Base-by-base conservation (phyloP, 352 stramenopile species). In the Pythium plurisporium region DNA sequence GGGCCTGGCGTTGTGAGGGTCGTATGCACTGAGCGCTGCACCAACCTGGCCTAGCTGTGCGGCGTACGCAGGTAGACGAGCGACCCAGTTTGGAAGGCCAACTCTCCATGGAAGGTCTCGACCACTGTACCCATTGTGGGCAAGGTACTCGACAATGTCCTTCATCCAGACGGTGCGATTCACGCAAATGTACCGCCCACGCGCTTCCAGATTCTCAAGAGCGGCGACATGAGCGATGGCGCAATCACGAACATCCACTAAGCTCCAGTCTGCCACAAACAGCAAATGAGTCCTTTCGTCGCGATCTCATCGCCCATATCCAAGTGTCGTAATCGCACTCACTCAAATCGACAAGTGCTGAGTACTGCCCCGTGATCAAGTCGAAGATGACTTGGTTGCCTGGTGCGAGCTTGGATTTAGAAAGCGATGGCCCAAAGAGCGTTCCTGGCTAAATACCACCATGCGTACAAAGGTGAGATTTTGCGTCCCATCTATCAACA, bases 351-450 rank as follows among this genome's bases (percentile, higher is more conserved):
- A 95, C 82, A 30, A 95, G 60, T 17, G 86, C 86, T 23, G 86
- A 93, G 64, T 94, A 95, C 45, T 94, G 76, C 2, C 86, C 86
- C 10, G 82, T 88, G 59, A 95, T 82, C 38, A 95, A 56, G 54
- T 95, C 86, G 56, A 88, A 95, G 51, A 95, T 89, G 55, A 95
- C 74, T 59, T 94, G 84, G 42, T 92, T 95, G 15, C 86, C 86
- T 43, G 82, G 79, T 3, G 82, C 72, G 4, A 95, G 70, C 56
- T 92, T 95, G n/a, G 66, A 76, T 67, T 92, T 93, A 19, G 73
- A 89, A 7, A 95, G 72, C 59, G 86, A 78, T 26, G 86, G 86
- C 9, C 86, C 86, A 59, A 91, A 90, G 33, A 95, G 55, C 9
- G 80, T 95, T 44, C 86, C 86, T 17, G 86, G 82, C 79, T 89